Percentiles rank a stretch among this genome's conserved stretches.
Conservation (phyloP, 1,284 basidiomycete genomes). For the Coriolopsis trogii region DNA sequence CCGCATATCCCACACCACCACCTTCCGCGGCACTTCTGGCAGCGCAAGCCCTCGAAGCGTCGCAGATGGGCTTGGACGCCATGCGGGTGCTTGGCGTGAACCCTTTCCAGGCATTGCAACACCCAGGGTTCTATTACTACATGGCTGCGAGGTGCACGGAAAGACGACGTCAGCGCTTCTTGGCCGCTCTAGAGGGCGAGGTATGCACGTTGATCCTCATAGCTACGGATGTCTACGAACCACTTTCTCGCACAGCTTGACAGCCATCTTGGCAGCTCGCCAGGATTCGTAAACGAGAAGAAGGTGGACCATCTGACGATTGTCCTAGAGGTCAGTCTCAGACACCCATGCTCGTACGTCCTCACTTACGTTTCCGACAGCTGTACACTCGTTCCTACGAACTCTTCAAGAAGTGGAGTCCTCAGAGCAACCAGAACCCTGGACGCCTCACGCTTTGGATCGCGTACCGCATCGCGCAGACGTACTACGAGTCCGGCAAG, state of each 20-base stretch:
- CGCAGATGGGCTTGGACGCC: constrained; percentile 51
- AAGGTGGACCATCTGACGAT: constrained; percentile 86
- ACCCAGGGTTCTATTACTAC: constrained; percentile 91
- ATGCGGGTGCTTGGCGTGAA: constrained; percentile 64
- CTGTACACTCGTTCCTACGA: constrained; percentile 91
- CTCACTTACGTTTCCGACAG: constrained; percentile 39
- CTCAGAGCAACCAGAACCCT: constrained; percentile 49
- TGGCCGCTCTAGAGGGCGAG: constrained; percentile 62
- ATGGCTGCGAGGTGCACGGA: constrained; percentile 86
- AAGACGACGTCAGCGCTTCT: constrained; percentile 67
- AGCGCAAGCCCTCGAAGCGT: constrained; percentile 34
- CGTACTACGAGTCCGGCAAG: constrained; percentile 77
- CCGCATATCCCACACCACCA: constrained; percentile 39
- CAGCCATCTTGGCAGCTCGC: constrained; percentile 40
- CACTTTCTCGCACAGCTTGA: constrained; percentile 16
- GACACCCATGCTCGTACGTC: not conserved
- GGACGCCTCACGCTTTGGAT: constrained; percentile 83
- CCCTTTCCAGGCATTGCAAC: constrained; percentile 76
- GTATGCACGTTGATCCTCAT: constrained; percentile 37
- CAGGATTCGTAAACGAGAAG: constrained; percentile 82
- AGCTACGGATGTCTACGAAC: no score
- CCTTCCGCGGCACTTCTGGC: constrained; percentile 36
- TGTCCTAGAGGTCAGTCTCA: constrained; percentile 72
- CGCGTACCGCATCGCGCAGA: constrained; percentile 84
- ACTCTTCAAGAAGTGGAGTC: constrained; percentile 77